phyloP scores from a whole-genome alignment of 2,329 filamentous ascomycete species.

The Colletotrichum lini region DNA sequence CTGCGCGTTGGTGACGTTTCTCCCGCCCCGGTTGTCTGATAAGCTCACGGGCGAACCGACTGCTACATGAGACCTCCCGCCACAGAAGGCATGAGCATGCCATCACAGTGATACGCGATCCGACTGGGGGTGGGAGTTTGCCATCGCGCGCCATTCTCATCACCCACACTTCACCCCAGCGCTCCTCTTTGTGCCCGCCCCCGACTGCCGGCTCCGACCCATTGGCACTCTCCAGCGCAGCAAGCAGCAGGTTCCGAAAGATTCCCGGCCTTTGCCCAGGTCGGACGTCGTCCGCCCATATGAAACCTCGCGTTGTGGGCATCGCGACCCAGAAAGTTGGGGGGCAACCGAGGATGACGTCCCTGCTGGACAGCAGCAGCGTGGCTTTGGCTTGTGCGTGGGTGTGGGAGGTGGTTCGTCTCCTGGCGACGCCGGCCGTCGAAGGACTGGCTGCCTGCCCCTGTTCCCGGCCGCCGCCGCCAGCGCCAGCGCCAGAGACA shows the following conservation, averaged over 20 bases:
- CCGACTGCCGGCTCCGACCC: constrained; percentile 20
- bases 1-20: constrained; percentile 1
- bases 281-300: constrained; percentile 26
- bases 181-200: neutral
- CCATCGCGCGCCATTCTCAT: neutral
- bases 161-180: constrained; percentile 24
- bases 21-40: constrained; percentile 1
- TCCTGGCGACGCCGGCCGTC: constrained; percentile 16
- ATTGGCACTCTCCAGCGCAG: neutral
- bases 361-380: neutral
- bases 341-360: constrained; percentile 37
- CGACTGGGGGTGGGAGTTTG: neutral
- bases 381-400: neutral
- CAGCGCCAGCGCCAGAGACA: neutral
- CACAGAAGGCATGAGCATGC: constrained; percentile 7
- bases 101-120: constrained; percentile 2
- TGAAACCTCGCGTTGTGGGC: constrained; percentile 28
- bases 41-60: constrained; percentile 6
- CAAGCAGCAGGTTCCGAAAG: constrained; percentile 9
- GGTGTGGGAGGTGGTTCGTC: neutral
- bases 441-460: neutral
- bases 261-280: constrained; percentile 23
- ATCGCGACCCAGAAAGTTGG: constrained; percentile 28
- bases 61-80: neutral
- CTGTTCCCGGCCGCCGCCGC: constrained; percentile 26